Evolutionary conservation across 805 yeast genomes (phyloP).

Genomic region (Yamadazyma endophytica): DNA sequence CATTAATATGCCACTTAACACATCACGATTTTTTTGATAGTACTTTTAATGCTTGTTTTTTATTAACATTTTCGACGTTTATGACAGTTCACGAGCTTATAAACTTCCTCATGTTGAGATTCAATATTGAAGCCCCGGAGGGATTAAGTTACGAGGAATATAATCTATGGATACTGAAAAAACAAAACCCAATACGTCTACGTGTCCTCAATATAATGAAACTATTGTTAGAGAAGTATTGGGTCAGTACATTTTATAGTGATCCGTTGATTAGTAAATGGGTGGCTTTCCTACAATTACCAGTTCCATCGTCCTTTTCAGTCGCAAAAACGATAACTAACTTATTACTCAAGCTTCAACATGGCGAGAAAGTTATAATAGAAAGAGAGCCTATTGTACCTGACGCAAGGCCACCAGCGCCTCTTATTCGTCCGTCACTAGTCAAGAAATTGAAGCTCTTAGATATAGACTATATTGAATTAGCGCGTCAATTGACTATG

Average conservation of each 20-base stretch:
- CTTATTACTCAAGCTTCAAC: constrained; percentile 20
- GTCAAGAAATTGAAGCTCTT: constrained; percentile 43
- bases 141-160: constrained; percentile 82
- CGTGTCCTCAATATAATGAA: constrained; percentile 67
- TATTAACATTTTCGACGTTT: constrained; percentile 74
- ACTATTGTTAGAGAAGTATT: constrained; percentile 61
- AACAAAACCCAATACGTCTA: constrained; percentile 61
- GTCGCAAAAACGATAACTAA: constrained; percentile 23
- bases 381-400: constrained; percentile 26
- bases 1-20: constrained; percentile 75
- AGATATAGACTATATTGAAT: constrained; percentile 68
- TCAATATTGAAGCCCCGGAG: constrained; percentile 76
- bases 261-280: constrained; percentile 34
- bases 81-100: constrained; percentile 63
- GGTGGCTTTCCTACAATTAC: constrained; percentile 22
- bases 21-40: constrained; percentile 64
- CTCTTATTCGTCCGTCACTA: constrained; percentile 30
- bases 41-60: constrained; percentile 62
- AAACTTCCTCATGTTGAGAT: constrained; percentile 57
- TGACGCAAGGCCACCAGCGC: constrained; percentile 35
- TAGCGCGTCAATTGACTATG: constrained; percentile 84
- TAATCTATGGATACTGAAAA: constrained; percentile 68
- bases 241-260: constrained; percentile 61
- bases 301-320: constrained; percentile 17
- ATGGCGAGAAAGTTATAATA: constrained; percentile 25